Evolutionary conservation across 2,329 filamentous ascomycete genomes (phyloP).

Genomic region (Chaetothyriales sp.): DNA sequence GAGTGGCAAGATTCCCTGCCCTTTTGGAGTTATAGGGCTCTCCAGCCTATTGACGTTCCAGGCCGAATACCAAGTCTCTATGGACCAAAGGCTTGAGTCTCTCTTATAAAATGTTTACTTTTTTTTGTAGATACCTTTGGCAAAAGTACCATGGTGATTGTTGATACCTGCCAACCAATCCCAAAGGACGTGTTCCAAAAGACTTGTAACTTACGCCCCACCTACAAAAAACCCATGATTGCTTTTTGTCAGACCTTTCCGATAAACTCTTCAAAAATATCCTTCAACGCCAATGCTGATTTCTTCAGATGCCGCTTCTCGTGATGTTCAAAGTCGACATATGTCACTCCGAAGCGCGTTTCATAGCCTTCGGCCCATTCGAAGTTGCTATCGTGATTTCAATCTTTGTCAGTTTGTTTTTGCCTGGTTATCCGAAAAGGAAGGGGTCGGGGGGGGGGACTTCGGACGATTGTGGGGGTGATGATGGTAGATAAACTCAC

Average conservation of each 20-base stretch:
- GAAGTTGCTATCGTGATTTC: conserved; percentile 47
- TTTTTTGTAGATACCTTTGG: too few species aligned
- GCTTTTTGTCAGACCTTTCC: conserved; percentile 37
- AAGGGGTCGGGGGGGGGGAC: background rate
- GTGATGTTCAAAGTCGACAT: conserved; percentile 64
- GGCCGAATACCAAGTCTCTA: too few species aligned
- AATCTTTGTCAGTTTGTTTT: conserved; percentile 7
- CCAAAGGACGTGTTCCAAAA: too few species aligned
- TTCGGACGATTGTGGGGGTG: conserved; percentile 1
- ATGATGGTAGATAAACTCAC: conserved; percentile 29
- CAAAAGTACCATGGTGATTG: too few species aligned
- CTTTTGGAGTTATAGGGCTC: too few species aligned
- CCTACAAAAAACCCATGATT: too few species aligned
- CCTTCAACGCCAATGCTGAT: conserved; percentile 58
- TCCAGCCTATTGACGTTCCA: too few species aligned
- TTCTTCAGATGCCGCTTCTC: conserved; percentile 76
- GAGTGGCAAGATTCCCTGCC: too few species aligned
- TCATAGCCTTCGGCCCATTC: conserved; percentile 88
- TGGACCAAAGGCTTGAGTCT: too few species aligned
- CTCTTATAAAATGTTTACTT: too few species aligned
- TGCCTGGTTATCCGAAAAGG: background rate
- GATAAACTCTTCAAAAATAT: conserved; percentile 58
- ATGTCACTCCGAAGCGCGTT: conserved; percentile 73
- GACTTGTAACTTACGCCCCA: too few species aligned
- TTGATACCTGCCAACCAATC: too few species aligned